Conservation (phyloP, 2,329 filamentous ascomycete genomes). For the Cladophialophora immunda region DNA sequence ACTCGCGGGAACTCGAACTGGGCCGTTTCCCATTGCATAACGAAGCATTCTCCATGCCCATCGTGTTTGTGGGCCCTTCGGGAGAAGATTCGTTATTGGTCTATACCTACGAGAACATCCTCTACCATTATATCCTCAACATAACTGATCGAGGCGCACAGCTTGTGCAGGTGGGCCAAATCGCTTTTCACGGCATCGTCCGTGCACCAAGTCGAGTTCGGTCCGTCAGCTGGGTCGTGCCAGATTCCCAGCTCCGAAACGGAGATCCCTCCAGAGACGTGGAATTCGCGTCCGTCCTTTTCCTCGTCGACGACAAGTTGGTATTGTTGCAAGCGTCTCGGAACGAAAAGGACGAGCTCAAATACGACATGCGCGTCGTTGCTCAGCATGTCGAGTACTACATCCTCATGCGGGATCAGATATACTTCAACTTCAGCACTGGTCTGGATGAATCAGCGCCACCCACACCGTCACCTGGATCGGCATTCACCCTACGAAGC, state of each 20-base stretch:
- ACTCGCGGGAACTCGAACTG: conserved; percentile 83
- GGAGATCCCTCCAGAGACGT: conserved; percentile 97
- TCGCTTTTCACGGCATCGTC: conserved; percentile 96
- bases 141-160: conserved; percentile 75
- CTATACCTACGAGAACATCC: conserved; percentile 94
- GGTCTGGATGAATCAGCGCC: conserved; percentile 58
- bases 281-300: conserved; percentile 88
- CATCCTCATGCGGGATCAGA: conserved; percentile 87
- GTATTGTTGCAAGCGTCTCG: conserved; percentile 88
- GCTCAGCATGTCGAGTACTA: conserved; percentile 97
- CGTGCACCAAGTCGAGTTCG: conserved; percentile 90
- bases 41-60: conserved; percentile 80
- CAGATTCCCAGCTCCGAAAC: conserved; percentile 85
- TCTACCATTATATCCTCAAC: conserved; percentile 92
- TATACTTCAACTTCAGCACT: conserved; percentile 55
- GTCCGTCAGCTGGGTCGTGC: conserved; percentile 93
- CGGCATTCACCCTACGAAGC: conserved; percentile 52
- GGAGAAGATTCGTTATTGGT: conserved; percentile 94
- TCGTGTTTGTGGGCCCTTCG: conserved; percentile 88
- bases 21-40: conserved; percentile 77
- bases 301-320: conserved; percentile 96
- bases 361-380: conserved; percentile 98
- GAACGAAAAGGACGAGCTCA: conserved; percentile 82
- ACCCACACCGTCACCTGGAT: conserved; percentile 58
- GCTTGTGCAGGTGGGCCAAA: conserved; percentile 94